phyloP scores from a whole-genome alignment of 1,139 yeast genomes.

The Arxiozyma heterogenica region DNA sequence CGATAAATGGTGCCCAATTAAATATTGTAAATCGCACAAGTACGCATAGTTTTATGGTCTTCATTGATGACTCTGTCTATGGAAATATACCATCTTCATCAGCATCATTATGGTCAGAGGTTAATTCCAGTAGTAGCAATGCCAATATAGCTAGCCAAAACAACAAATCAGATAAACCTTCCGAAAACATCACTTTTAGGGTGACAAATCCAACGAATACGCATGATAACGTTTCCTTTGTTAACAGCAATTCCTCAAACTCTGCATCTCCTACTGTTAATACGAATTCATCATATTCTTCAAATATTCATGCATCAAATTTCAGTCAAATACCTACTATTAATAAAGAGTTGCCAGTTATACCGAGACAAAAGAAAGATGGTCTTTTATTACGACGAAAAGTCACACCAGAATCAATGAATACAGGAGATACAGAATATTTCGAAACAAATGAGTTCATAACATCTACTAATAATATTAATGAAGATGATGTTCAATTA shows the following conservation, averaged over 20 bases:
- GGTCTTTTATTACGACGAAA: not conserved
- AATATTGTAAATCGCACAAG: not conserved
- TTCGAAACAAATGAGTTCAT: constrained; percentile 2
- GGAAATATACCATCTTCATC: not conserved
- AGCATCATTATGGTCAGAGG: not conserved
- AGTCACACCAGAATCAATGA: constrained; percentile 1
- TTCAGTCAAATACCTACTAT: not conserved
- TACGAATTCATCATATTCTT: not conserved
- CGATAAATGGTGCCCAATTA: not conserved
- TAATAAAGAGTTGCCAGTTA: not conserved
- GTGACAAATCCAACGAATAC: not conserved
- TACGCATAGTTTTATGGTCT: constrained; percentile 1
- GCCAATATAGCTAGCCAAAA: not conserved
- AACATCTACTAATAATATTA: not conserved
- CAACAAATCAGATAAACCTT: too few species aligned
- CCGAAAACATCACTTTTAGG: too few species aligned
- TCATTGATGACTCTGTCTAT: constrained; percentile 1
- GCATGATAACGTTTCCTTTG: not conserved
- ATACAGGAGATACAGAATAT: constrained; percentile 2
- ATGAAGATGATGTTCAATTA: not conserved
- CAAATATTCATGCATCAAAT: not conserved
- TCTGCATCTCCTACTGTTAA: not conserved
- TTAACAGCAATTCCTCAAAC: too few species aligned
- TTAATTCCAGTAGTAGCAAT: not conserved
- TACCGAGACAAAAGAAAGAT: not conserved